Conservation (phyloP, 1,139 yeast species). For the Suhomyces guaymorum region DNA sequence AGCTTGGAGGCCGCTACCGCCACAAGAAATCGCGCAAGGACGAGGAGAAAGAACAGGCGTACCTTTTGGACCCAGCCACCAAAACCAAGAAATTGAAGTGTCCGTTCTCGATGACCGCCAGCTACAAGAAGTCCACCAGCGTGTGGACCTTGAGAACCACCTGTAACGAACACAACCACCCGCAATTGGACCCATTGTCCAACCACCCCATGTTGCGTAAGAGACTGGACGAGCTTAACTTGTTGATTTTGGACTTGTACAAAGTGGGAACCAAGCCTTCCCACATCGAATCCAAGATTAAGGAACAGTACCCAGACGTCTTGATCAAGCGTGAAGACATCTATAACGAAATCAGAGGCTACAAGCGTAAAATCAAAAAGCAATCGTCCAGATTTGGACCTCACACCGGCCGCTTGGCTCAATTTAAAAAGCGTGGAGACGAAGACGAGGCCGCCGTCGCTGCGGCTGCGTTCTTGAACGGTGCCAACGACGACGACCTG, state of each 20-base stretch:
- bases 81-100: slow-evolving; percentile 56
- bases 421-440: slow-evolving; percentile 26
- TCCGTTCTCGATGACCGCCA: slow-evolving; percentile 61
- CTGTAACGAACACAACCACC: slow-evolving; percentile 60
- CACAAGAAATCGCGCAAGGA: slow-evolving; percentile 49
- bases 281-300: slow-evolving; percentile 54
- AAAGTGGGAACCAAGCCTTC: slow-evolving; percentile 61
- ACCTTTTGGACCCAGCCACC: slow-evolving; percentile 44
- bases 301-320: slow-evolving; percentile 55
- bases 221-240: slow-evolving; percentile 53
- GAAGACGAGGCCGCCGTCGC: slow-evolving; percentile 33
- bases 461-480: slow-evolving; percentile 21
- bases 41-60: slow-evolving; percentile 34
- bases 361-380: slow-evolving; percentile 53
- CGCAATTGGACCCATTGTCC: slow-evolving; percentile 56
- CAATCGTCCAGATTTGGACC: slow-evolving; percentile 25
- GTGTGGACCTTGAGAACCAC: slow-evolving; percentile 57
- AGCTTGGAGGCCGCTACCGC: slow-evolving; percentile 57
- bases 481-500: slow-evolving; percentile 14
- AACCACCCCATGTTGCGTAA: slow-evolving; percentile 61
- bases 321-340: slow-evolving; percentile 59
- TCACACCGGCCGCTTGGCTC: slow-evolving; percentile 14
- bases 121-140: slow-evolving; percentile 49
- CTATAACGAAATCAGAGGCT: slow-evolving; percentile 59
- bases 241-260: slow-evolving; percentile 53